Evolutionary conservation across 768 basidiomycete genomes (phyloP).

Genomic region (Pleurotus sapidus): DNA sequence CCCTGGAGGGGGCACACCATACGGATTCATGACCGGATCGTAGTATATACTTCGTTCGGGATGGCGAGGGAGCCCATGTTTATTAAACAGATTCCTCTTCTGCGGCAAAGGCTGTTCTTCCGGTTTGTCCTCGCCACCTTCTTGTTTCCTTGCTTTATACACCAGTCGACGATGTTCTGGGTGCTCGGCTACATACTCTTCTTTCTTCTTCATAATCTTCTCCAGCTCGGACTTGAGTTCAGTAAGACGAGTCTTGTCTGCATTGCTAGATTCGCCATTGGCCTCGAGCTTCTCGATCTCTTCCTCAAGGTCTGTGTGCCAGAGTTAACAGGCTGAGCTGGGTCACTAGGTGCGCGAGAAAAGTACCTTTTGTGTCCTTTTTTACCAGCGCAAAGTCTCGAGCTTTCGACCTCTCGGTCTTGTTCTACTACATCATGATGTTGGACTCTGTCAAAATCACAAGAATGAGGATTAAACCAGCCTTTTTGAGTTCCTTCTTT

Average conservation of each 20-base stretch:
- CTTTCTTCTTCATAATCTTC: conserved; percentile 82
- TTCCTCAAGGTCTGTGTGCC: conserved; percentile 66
- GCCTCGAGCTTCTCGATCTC: conserved; percentile 71
- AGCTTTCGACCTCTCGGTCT: conserved; percentile 73
- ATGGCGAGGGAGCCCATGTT: conserved; percentile 82
- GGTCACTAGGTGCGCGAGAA: not conserved
- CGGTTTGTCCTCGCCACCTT: conserved; percentile 39
- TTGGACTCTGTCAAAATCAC: conserved; percentile 15
- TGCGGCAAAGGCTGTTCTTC: conserved; percentile 34
- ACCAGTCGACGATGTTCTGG: conserved; percentile 89
- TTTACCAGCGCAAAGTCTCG: conserved; percentile 92
- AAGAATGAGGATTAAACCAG: conserved; percentile 26
- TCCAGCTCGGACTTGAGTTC: conserved; percentile 77
- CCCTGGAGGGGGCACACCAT: conserved; percentile 90
- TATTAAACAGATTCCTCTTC: conserved; percentile 73
- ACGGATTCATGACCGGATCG: conserved; percentile 91
- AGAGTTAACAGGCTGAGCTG: not conserved
- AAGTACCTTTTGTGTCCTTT: conserved; percentile 82
- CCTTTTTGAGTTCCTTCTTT: conserved; percentile 96
- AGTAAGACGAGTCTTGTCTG: conserved; percentile 66
- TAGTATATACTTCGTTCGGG: conserved; percentile 94
- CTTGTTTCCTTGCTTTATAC: conserved; percentile 54
- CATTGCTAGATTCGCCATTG: conserved; percentile 26
- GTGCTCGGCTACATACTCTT: conserved; percentile 89
- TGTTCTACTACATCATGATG: conserved; percentile 72